Evolutionary conservation across 1,284 basidiomycete species (phyloP).

Genomic region (Exobasidium rhododendri): DNA sequence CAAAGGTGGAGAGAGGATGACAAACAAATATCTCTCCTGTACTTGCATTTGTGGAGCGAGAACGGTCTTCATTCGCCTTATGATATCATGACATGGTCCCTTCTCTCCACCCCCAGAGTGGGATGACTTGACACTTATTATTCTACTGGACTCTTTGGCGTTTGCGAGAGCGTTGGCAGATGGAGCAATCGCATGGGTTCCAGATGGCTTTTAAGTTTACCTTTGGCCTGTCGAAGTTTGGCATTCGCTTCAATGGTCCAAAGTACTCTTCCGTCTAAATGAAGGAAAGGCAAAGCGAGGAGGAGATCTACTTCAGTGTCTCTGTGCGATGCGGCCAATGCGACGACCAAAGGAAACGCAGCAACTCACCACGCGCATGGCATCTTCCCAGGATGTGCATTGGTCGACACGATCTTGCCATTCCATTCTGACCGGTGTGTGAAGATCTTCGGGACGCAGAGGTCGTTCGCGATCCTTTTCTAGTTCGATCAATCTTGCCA

Average conservation of each 20-base stretch:
- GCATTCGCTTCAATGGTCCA: not conserved
- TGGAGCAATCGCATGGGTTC: slow-evolving; percentile 4
- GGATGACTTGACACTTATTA: too few species aligned
- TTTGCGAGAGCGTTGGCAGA: slow-evolving; percentile 2
- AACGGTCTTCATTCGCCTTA: too few species aligned
- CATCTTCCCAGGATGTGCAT: not conserved
- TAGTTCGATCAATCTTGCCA: not conserved
- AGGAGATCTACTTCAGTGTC: too few species aligned
- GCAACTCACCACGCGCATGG: not conserved
- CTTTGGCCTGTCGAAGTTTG: not conserved
- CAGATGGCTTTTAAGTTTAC: not conserved
- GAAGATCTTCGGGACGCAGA: slow-evolving; percentile 1
- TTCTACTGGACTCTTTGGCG: not conserved
- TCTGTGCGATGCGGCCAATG: too few species aligned
- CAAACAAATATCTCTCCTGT: too few species aligned
- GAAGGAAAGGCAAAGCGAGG: not conserved
- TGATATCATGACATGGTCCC: too few species aligned
- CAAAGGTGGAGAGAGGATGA: too few species aligned
- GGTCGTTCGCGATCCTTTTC: not conserved
- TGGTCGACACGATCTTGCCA: not conserved
- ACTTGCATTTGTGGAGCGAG: too few species aligned
- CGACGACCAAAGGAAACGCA: too few species aligned
- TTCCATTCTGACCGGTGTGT: not conserved
- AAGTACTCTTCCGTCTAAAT: not conserved
- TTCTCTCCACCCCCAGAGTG: too few species aligned